phyloP scores from a whole-genome alignment of 164 flowering plant genomes.

The Kingdonia uniflora region DNA sequence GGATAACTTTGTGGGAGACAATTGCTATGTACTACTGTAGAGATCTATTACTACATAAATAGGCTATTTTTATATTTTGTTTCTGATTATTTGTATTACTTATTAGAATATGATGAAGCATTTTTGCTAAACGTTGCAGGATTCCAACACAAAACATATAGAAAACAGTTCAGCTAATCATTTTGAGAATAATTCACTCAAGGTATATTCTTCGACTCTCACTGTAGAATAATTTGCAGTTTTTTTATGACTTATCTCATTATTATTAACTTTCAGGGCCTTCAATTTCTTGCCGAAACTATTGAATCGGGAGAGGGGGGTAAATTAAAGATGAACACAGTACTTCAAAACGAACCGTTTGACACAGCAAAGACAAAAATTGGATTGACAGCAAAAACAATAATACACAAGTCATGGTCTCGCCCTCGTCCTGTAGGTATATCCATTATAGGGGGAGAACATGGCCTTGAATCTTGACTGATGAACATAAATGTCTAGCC shows the following conservation, averaged over 20 bases:
- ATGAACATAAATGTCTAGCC: no score
- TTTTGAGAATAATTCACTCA: conserved; percentile 30
- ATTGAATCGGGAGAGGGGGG: conserved; percentile 17
- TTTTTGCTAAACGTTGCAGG: conserved; percentile 23
- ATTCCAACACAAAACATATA: conserved; percentile 22
- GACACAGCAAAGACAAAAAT: conserved; percentile 14
- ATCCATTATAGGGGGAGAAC: no score
- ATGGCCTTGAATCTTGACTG: no score
- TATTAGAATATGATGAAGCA: background rate
- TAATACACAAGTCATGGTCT: conserved; percentile 53
- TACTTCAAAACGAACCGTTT: conserved; percentile 10
- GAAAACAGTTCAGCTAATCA: conserved; percentile 19
- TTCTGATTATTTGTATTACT: background rate
- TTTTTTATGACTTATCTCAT: background rate
- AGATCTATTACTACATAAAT: background rate
- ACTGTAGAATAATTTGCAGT: background rate
- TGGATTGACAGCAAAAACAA: conserved; percentile 20
- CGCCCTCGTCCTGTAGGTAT: no score
- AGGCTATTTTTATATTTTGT: background rate
- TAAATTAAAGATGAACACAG: conserved; percentile 16
- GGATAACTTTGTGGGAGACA: no score
- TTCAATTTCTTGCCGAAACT: conserved; percentile 46
- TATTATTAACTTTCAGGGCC: conserved; percentile 38
- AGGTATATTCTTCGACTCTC: conserved; percentile 20
- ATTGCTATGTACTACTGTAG: no score